phyloP scores from a whole-genome alignment of 306 rosid genomes.

The Ziziphus jujuba region DNA sequence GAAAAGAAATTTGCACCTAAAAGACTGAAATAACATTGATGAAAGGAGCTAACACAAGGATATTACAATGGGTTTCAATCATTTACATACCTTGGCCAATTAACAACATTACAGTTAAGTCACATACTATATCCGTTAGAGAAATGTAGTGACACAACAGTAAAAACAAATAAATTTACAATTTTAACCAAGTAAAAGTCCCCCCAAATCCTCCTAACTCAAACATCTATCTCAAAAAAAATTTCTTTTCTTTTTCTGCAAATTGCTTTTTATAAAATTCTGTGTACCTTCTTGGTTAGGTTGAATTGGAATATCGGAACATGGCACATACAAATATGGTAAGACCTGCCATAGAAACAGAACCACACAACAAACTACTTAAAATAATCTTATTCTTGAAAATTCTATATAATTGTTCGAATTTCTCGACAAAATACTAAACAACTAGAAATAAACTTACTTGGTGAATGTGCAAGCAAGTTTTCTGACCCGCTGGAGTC shows the following conservation, averaged over 20 bases:
- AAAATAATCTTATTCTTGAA: not conserved
- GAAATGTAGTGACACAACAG: not conserved
- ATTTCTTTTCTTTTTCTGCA: not conserved
- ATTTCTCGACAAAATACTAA: not conserved
- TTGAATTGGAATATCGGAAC: slow-evolving; percentile 57
- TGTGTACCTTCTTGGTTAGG: slow-evolving; percentile 53
- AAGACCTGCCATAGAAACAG: slow-evolving; percentile 52
- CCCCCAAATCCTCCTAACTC: slow-evolving; percentile 3
- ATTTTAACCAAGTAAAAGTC: slow-evolving; percentile 12
- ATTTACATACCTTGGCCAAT: not conserved
- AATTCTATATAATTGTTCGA: not conserved
- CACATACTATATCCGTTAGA: not conserved
- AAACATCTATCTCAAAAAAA: not conserved
- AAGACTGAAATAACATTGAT: not conserved
- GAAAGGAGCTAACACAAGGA: not conserved
- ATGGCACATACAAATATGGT: slow-evolving; percentile 83
- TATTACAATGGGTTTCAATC: too few relatives aligned
- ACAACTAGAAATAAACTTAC: slow-evolving; percentile 40
- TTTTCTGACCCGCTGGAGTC: slow-evolving; percentile 91
- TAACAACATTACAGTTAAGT: not conserved
- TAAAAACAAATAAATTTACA: slow-evolving; percentile 4
- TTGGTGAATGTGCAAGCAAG: slow-evolving; percentile 85
- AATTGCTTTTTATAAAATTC: slow-evolving; percentile 7
- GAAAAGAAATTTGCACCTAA: not conserved
- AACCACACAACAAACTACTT: slow-evolving; percentile 13